These are phyloP conservation scores for Sporothrix brunneoviolacea DNA, from an alignment of 2,329 filamentous ascomycete species.

Conservation along the genomic window DNA sequence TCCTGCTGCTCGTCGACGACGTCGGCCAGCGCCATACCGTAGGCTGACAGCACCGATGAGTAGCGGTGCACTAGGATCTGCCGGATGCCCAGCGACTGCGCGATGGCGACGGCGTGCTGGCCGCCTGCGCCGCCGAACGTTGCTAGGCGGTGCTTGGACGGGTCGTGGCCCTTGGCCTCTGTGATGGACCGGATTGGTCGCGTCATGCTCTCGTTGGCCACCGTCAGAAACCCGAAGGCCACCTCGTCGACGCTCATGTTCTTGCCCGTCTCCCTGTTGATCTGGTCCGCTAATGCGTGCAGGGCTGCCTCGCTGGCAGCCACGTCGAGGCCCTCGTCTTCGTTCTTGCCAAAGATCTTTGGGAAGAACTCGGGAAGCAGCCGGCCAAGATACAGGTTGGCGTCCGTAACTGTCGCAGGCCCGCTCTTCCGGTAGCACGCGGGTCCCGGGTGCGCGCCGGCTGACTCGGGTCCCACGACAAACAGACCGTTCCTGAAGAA, in stretches of 20 bases:
- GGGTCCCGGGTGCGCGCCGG: conserved; percentile 81
- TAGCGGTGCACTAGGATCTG: conserved; percentile 84
- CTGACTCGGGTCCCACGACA: conserved; percentile 83
- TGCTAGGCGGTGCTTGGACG: conserved; percentile 80
- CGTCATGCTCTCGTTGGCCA: conserved; percentile 89
- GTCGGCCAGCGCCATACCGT: conserved; percentile 88
- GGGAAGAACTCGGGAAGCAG: conserved; percentile 88
- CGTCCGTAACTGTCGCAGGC: conserved; percentile 87
- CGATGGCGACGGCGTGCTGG: conserved; percentile 88
- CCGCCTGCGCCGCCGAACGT: conserved; percentile 90
- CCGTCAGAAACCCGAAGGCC: conserved; percentile 80
- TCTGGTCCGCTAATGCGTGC: conserved; percentile 65
- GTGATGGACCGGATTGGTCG: conserved; percentile 84
- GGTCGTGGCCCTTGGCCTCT: conserved; percentile 87
- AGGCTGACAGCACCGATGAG: conserved; percentile 82
- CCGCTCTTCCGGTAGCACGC: conserved; percentile 88
- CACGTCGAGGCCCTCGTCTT: conserved; percentile 71
- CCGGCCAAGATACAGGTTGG: conserved; percentile 77
- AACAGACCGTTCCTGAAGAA: conserved; percentile 89
- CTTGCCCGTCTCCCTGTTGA: conserved; percentile 68
- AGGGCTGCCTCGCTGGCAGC: conserved; percentile 71
- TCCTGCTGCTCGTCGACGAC: conserved; percentile 89
- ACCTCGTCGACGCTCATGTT: conserved; percentile 76
- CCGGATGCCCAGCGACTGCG: conserved; percentile 72
- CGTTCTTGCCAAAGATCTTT: conserved; percentile 87